Evolutionary conservation across 2,329 filamentous ascomycete species (phyloP).

Genomic region (Aspergillus uvarum): DNA sequence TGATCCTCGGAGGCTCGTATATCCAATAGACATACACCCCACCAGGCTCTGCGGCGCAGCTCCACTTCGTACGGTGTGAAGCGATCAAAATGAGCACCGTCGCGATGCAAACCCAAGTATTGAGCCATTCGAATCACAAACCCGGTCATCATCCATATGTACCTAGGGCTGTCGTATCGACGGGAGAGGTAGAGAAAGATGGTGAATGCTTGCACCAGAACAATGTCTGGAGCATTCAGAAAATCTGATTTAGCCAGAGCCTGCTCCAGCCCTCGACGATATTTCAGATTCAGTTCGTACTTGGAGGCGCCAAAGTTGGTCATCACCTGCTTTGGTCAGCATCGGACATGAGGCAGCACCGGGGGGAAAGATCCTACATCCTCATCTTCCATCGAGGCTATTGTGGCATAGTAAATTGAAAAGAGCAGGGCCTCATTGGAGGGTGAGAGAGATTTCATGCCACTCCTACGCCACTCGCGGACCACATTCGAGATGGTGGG

Average conservation of each 20-base stretch:
- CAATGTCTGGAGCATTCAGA: not conserved
- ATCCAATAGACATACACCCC: conserved; percentile 53
- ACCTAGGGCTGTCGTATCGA: conserved; percentile 37
- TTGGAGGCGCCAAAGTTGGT: not conserved
- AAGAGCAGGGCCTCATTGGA: conserved; percentile 57
- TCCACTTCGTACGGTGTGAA: conserved; percentile 54
- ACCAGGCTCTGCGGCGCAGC: conserved; percentile 42
- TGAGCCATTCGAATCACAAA: conserved; percentile 54
- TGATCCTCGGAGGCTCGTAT: conserved; percentile 62
- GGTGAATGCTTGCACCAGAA: not conserved
- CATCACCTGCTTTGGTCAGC: not conserved
- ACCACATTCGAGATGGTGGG: conserved; percentile 32
- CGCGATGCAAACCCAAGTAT: conserved; percentile 57
- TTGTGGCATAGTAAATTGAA: conserved; percentile 57
- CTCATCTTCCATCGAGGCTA: conserved; percentile 59
- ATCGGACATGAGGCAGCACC: not conserved
- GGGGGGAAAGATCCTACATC: conserved; percentile 43
- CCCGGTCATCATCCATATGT: conserved; percentile 56
- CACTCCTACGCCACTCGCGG: conserved; percentile 34
- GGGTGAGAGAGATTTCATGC: conserved; percentile 37
- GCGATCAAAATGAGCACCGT: conserved; percentile 47
- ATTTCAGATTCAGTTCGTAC: not conserved
- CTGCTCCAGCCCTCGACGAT: not conserved
- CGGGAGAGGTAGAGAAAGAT: not conserved
- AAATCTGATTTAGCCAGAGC: not conserved